Conservation (phyloP, 495 filamentous ascomycete genomes). For the Penicillium daleae region DNA sequence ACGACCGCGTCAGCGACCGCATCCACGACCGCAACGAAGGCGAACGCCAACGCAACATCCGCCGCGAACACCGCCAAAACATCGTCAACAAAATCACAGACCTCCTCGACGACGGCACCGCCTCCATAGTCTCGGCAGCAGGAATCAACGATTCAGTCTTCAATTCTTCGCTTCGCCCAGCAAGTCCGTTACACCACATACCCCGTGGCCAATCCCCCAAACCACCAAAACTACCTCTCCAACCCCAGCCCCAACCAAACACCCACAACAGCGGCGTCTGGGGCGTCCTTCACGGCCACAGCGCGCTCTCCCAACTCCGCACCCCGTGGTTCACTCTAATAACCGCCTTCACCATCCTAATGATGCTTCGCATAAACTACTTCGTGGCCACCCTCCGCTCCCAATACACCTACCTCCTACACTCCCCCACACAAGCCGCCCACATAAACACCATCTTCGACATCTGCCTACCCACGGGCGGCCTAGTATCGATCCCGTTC, state of each 20-base stretch:
- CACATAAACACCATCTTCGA: slow-evolving; percentile 87
- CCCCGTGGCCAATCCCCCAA: not conserved
- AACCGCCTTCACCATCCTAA: slow-evolving; percentile 81
- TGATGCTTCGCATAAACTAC: slow-evolving; percentile 97
- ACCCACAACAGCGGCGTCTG: slow-evolving; percentile 75
- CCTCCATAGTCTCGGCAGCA: slow-evolving; percentile 3
- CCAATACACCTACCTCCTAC: slow-evolving; percentile 84
- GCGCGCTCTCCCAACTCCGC: slow-evolving; percentile 73
- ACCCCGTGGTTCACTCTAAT: slow-evolving; percentile 90
- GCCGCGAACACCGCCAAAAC: slow-evolving; percentile 65
- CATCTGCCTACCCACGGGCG: slow-evolving; percentile 83
- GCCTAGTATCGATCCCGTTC: slow-evolving; percentile 82
- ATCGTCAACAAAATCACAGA: slow-evolving; percentile 74
- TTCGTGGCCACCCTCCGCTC: slow-evolving; percentile 89
- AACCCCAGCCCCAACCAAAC: slow-evolving; percentile 38
- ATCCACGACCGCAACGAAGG: slow-evolving; percentile 49
- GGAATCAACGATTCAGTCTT: slow-evolving; percentile 24
- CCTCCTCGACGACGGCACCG: slow-evolving; percentile 60
- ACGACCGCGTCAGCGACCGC: slow-evolving; percentile 65
- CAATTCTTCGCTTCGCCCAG: slow-evolving; percentile 6
- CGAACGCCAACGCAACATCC: slow-evolving; percentile 64
- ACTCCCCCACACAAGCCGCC: slow-evolving; percentile 57
- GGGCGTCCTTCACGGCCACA: slow-evolving; percentile 82
- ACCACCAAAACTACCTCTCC: slow-evolving; percentile 10
- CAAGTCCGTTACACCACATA: not conserved